A percentile compares a stretch with the other conserved stretches of the same genome.
Evolutionary conservation across 495 filamentous ascomycete genomes (phyloP).

Genomic region (Aspergillus asperescens): DNA sequence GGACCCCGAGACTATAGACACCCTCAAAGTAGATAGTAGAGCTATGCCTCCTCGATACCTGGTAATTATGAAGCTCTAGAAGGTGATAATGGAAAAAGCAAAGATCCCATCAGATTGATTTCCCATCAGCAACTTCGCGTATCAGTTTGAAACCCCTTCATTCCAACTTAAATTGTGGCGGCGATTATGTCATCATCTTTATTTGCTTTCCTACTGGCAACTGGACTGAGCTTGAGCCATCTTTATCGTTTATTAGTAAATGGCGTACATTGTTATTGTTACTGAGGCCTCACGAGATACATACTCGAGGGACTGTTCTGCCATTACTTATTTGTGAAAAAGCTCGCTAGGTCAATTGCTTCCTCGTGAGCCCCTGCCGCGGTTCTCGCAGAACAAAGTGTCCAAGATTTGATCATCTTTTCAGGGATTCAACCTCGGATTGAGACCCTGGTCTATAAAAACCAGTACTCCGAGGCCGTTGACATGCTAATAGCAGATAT

Average conservation of each 20-base stretch:
- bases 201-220: not conserved
- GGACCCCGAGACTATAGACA: constrained; percentile 8
- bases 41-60: not conserved
- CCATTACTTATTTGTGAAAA: no score
- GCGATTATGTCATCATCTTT: constrained; percentile 2
- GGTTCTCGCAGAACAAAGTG: no score
- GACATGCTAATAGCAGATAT: not conserved
- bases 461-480: no score
- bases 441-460: no score
- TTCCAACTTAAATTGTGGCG: no score
- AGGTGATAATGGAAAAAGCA: not conserved
- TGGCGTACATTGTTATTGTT: no score
- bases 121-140: not conserved
- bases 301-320: no score
- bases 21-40: not conserved
- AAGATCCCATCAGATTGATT: not conserved
- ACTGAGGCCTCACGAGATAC: no score
- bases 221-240: not conserved
- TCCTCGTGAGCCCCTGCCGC: no score
- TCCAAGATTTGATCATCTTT: no score
- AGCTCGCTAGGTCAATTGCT: no score
- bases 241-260: no score
- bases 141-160: not conserved
- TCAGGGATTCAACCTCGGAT: not conserved
- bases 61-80: not conserved